Evolutionary conservation across 306 rosid species (phyloP).

Genomic region (Amphicarpaea edgeworthii): DNA sequence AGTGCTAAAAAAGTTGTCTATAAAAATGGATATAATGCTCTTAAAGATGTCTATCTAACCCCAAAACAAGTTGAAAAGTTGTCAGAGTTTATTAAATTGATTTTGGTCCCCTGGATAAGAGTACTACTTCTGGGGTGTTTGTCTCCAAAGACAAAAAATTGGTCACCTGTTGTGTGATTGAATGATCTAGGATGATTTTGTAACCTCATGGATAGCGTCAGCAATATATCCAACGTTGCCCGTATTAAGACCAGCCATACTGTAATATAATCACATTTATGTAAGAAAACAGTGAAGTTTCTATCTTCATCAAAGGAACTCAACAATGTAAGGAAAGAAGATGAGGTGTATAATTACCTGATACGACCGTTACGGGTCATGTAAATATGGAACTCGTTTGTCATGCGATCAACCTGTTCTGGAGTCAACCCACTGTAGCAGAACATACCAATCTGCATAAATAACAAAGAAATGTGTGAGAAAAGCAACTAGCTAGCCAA

Average conservation of each 20-base stretch:
- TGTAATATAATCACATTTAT: constrained; percentile 46
- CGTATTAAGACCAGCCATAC: constrained; percentile 94
- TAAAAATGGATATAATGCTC: constrained; percentile 11
- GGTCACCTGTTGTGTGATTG: neutral
- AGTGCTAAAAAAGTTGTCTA: neutral
- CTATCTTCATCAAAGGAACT: neutral
- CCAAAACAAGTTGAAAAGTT: constrained; percentile 5
- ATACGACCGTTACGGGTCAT: constrained; percentile 96
- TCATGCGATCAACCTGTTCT: constrained; percentile 91
- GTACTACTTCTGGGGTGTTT: constrained; percentile 15
- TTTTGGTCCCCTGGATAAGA: constrained; percentile 12
- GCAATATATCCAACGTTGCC: constrained; percentile 85
- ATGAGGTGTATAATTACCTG: constrained; percentile 58
- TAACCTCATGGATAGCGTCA: constrained; percentile 87
- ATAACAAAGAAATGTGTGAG: neutral
- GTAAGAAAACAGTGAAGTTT: constrained; percentile 24
- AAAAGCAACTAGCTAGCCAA: neutral
- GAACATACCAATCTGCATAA: constrained; percentile 88
- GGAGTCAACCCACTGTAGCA: constrained; percentile 95
- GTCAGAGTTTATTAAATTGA: neutral
- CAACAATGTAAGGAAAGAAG: neutral
- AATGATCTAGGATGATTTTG: constrained; percentile 62
- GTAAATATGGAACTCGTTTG: constrained; percentile 82
- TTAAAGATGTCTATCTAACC: neutral
- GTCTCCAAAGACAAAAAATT: constrained; percentile 3